Base-by-base conservation (phyloP, 371 early-diverging fungal genomes). In the Mortierella sp. region DNA sequence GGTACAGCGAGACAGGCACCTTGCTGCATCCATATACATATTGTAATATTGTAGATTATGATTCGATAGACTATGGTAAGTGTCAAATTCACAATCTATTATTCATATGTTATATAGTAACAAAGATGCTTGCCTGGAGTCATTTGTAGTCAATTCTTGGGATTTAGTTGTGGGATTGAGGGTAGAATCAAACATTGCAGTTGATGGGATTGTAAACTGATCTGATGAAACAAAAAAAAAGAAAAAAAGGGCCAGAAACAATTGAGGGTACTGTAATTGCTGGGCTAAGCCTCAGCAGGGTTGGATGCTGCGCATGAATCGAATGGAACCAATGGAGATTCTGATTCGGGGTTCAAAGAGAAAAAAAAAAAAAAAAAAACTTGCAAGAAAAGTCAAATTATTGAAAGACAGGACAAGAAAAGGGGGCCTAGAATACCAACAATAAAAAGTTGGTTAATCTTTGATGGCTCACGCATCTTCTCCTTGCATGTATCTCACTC, bases 1-100 rank as follows among this genome's bases (percentile, higher is more conserved):
- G 74, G 32, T 63, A 29, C 8, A 47, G n/a, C 10, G 54, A 43
- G 5, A 40, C 34, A n/a, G 67, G 56, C 42, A 55, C 31, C 31
- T 55, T n/a, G 12, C 60, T 64, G 34, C 8, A 2, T 2, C 22
- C 4, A 31, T 19, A 23, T 1, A 9, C 15, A 7, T 40, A 40
- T 13, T 40, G 10, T 40, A 40, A 3, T 40, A n/a, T n/a, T n/a
- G n/a, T n/a, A n/a, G n/a, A n/a, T n/a, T n/a, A n/a, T n/a, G 10
- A 40, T 40, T 40, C 15, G 15, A 40, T 40, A 40, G 10, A 40
- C 15, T 10, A 40, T 40, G 40, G 10, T 40, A 40, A 10, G 40
- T 40, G 40, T 13, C 15, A 40, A 40, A 15, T 40, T 40, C 40
- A 15, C 40, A 9, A n/a, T n/a, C 10, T 13, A 40, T 40, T 40